Conservation (phyloP, 148 eudicot genomes). For the Beta vulgaris region DNA sequence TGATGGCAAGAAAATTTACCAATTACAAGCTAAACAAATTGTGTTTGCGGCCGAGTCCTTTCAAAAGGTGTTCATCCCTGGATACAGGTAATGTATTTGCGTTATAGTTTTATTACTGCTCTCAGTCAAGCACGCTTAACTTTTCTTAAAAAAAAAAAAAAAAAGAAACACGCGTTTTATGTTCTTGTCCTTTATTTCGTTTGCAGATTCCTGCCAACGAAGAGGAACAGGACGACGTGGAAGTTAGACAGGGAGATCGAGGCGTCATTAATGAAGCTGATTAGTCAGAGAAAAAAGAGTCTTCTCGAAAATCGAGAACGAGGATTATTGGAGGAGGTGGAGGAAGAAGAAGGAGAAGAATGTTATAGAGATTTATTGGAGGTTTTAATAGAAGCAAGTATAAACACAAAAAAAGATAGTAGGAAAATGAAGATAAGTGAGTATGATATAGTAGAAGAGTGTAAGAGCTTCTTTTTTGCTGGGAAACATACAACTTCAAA, state of each 20-base stretch:
- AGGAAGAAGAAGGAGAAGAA: background rate
- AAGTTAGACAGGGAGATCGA: slow-evolving; percentile 44
- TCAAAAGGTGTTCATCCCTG: slow-evolving; percentile 56
- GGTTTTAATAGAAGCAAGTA: slow-evolving; percentile 37
- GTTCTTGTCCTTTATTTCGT: background rate
- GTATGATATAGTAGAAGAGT: slow-evolving; percentile 57
- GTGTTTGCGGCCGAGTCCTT: slow-evolving; percentile 47
- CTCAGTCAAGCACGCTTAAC: slow-evolving; percentile 17
- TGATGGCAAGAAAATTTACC: slow-evolving; percentile 51
- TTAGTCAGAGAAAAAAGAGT: slow-evolving; percentile 34
- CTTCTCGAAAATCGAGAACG: background rate
- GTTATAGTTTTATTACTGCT: background rate
- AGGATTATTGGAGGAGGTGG: background rate
- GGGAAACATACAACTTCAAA: slow-evolving; percentile 66
- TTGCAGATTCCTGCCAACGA: slow-evolving; percentile 52
- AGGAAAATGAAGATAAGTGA: slow-evolving; percentile 21
- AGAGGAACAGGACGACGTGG: slow-evolving; percentile 56
- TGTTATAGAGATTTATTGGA: slow-evolving; percentile 48
- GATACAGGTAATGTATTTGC: slow-evolving; percentile 42
- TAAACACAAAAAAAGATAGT: background rate
- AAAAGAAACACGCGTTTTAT: slow-evolving; percentile 6
- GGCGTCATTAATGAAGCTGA: slow-evolving; percentile 36
- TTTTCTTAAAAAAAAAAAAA: background rate
- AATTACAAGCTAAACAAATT: slow-evolving; percentile 56
- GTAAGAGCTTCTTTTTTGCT: slow-evolving; percentile 66